Conservation (phyloP, 2,329 filamentous ascomycete species). For the Emmonsiellopsis sp. region DNA sequence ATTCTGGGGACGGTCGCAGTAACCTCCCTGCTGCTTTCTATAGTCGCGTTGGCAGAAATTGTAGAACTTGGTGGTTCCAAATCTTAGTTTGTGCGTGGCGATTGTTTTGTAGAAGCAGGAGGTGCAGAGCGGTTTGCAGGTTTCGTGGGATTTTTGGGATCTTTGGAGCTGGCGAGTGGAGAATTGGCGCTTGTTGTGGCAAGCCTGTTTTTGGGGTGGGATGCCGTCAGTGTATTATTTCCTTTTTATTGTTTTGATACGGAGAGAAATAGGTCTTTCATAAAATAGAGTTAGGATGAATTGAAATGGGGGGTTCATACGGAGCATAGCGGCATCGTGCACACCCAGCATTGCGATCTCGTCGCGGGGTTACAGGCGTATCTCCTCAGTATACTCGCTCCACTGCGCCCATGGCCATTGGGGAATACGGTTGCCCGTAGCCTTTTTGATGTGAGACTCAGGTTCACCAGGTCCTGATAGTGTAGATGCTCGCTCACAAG, state of each 20-base stretch:
- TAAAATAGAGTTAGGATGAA: too few relatives aligned
- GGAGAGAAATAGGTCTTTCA: not conserved
- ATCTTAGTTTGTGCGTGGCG: not conserved
- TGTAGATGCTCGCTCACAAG: slow-evolving; percentile 1
- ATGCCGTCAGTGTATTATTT: not conserved
- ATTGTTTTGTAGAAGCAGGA: not conserved
- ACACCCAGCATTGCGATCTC: not conserved
- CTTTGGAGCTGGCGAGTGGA: not conserved
- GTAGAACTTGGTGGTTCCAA: too few relatives aligned
- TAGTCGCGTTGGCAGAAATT: too few relatives aligned
- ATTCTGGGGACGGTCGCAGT: too few relatives aligned
- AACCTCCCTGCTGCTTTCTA: too few relatives aligned
- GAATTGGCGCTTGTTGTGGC: not conserved
- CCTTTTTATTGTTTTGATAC: not conserved
- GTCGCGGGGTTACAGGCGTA: not conserved
- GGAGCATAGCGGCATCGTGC: not conserved
- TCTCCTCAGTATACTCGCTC: not conserved
- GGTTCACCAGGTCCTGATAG: slow-evolving; percentile 2
- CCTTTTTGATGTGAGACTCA: slow-evolving; percentile 3
- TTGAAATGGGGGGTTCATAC: not conserved
- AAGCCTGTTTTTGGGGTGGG: not conserved
- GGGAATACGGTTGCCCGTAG: not conserved
- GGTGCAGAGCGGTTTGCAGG: not conserved
- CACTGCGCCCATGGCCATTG: not conserved
- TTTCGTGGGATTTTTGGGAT: not conserved